Evolutionary conservation across 257 asterid species (phyloP), one percentile per base, ranked within the genome.

Genomic region (Primulina huaijiensis): DNA sequence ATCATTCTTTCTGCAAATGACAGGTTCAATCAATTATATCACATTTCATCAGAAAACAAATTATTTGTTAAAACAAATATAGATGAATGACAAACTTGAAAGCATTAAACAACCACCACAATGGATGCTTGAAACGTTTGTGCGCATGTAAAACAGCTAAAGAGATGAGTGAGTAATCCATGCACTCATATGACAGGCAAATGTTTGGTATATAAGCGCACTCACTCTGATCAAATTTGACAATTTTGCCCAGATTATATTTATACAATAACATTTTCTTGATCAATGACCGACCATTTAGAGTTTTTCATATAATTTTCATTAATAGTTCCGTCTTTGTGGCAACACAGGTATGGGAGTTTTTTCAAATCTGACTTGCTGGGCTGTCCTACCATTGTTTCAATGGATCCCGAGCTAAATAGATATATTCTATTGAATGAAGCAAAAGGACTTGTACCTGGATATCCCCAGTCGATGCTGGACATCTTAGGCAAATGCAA

Each of bases 341-440:
- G 29, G 33, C 33, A 37, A 33, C 27, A 55, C 84, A 92, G 98
- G 76, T 93, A 80, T 82, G 97, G 97, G 68, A 82, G 80, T 79
- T 85, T 92, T 68, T 92, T 92, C 85, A 93, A 83, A 66, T 80
- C 96, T 46, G 97, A 90, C 70, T 72, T 90, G 72, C 80, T 90
- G 66, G 98, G 98, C 0, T 83, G 88, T 68, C 98, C 97, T 16
- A 87, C 96, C n/a, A 78, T 92, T 50, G 85, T 92, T 50, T 90
- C 96, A 9, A 87, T 90, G 98, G 98, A 90, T 83, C 86, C 95
- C 62, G 94, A 84, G 67, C 71, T 93, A 43, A 93, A 93, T 79
- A 81, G 87, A 79, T 90, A 90, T 60, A 88, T 93, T 55, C 74
- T 93, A 8, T 71, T 79, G 77, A 90, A 87, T 64, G 98, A 90